phyloP scores from a whole-genome alignment of 202 grass and related monocot species.

The Musa balbisiana region DNA sequence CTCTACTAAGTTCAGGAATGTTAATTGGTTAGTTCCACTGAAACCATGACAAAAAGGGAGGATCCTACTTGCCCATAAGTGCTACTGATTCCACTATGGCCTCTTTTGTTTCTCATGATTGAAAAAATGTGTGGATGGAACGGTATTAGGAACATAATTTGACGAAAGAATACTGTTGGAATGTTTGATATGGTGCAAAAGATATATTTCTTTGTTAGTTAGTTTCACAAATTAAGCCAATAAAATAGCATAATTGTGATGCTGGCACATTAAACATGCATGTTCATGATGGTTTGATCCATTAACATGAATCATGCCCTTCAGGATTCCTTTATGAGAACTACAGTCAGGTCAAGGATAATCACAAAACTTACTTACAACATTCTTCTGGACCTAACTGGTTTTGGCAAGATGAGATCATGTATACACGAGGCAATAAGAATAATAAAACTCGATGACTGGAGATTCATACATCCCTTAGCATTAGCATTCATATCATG shows the following conservation, averaged over 20 bases:
- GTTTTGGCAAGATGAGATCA: background rate
- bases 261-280: background rate
- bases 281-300: background rate
- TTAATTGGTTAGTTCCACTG: background rate
- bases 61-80: background rate
- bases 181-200: background rate
- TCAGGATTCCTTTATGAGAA: too few relatives aligned
- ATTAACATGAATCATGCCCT: too few relatives aligned
- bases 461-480: background rate
- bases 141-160: too few relatives aligned
- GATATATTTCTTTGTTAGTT: background rate
- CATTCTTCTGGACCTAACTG: too few relatives aligned
- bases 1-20: background rate
- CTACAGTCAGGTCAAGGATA: too few relatives aligned
- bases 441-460: background rate
- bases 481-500: background rate
- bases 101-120: background rate
- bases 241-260: background rate
- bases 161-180: too few relatives aligned
- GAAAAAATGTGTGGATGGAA: background rate
- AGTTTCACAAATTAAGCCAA: background rate
- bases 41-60: background rate
- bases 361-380: too few relatives aligned
- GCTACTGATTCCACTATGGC: background rate
- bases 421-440: background rate